Evolutionary conservation across 208 protist genomes (phyloP).

Genomic region (Wallacemonas sp.): DNA sequence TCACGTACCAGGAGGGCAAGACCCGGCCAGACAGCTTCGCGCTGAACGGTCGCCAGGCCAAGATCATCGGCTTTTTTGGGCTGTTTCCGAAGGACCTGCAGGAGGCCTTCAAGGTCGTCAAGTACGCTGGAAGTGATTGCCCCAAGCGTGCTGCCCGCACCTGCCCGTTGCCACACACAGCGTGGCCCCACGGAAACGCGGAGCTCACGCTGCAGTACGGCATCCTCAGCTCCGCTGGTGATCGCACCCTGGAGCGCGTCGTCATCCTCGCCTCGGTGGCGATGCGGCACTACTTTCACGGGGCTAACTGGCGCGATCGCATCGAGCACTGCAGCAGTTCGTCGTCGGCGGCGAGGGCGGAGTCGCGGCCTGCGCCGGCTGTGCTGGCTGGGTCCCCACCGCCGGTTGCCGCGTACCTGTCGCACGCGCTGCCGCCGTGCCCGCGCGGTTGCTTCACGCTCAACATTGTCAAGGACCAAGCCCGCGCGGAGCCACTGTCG

Average conservation of each 20-base stretch:
- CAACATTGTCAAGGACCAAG: too few species aligned
- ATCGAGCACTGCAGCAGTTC: not conserved
- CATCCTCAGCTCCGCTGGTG: conserved; percentile 77
- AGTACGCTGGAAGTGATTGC: conserved; percentile 31
- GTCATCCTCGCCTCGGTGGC: conserved; percentile 77
- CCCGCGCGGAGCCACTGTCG: too few species aligned
- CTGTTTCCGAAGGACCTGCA: conserved; percentile 58
- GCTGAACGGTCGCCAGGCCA: conserved; percentile 67
- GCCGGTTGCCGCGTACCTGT: not conserved
- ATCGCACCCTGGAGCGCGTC: conserved; percentile 82
- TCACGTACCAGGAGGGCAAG: conserved; percentile 74
- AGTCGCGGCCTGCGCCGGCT: not conserved
- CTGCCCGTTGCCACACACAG: not conserved
- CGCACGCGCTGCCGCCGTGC: not conserved
- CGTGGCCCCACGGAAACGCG: not conserved
- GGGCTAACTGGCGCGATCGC: conserved; percentile 33
- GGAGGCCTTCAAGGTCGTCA: conserved; percentile 64
- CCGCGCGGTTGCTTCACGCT: conserved; percentile 11
- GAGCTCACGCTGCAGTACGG: conserved; percentile 56
- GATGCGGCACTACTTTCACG: conserved; percentile 78
- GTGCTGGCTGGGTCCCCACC: not conserved
- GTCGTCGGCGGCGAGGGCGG: not conserved
- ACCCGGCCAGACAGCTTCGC: conserved; percentile 62
- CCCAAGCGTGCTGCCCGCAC: not conserved
- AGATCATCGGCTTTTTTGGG: conserved; percentile 88